phyloP scores from a whole-genome alignment of 148 eudicot genomes.

The Cornus florida region DNA sequence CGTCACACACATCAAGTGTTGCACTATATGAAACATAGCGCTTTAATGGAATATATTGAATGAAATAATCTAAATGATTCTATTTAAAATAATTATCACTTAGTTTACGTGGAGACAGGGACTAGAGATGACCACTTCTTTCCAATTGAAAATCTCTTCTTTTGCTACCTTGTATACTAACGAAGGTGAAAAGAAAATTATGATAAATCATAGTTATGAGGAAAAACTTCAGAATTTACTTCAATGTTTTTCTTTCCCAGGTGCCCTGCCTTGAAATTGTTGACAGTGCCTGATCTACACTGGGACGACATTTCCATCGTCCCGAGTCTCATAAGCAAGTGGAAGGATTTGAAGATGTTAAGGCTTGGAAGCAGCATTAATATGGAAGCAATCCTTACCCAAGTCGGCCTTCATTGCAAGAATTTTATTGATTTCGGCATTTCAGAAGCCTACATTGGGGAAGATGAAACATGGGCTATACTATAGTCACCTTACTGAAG shows the following conservation, averaged over 20 bases:
- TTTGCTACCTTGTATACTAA: too few relatives aligned
- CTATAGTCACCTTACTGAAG: background rate
- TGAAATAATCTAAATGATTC: too few relatives aligned
- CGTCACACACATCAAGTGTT: too few relatives aligned
- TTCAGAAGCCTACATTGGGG: background rate
- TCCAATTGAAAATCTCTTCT: too few relatives aligned
- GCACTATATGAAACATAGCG: too few relatives aligned
- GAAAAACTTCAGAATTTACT: too few relatives aligned
- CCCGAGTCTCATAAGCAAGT: slow-evolving; percentile 1
- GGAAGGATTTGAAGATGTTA: background rate
- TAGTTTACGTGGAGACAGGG: too few relatives aligned
- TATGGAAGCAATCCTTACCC: slow-evolving; percentile 5
- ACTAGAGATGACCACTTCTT: too few relatives aligned
- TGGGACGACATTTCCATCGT: background rate
- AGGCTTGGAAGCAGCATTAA: background rate
- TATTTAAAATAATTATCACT: too few relatives aligned
- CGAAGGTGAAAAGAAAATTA: too few relatives aligned
- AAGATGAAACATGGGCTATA: background rate
- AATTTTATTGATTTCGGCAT: background rate
- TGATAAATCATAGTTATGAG: too few relatives aligned
- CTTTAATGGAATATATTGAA: too few relatives aligned
- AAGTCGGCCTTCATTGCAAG: background rate
- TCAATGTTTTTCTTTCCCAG: background rate
- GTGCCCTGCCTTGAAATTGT: background rate
- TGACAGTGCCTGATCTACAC: background rate